Percentiles rank a stretch among this genome's conserved stretches.
phyloP scores from a whole-genome alignment of 768 basidiomycete species.

The Leucocoprinus leucothites region DNA sequence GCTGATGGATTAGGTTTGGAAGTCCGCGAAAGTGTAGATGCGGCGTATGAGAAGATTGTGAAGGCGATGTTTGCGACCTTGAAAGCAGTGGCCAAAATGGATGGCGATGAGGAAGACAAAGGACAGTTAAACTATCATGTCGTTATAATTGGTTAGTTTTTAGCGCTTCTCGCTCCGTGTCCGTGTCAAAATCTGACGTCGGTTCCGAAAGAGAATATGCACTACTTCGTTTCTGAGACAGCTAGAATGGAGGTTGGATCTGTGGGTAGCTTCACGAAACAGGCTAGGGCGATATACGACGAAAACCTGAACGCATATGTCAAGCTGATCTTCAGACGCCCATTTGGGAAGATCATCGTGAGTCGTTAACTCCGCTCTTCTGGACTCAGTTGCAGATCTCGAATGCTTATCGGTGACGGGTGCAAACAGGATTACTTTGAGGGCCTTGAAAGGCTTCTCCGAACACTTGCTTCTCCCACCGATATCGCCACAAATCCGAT shows the following conservation, averaged over 20 bases:
- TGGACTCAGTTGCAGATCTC: neutral
- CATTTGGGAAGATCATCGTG: conserved; percentile 85
- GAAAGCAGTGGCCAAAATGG: conserved; percentile 95
- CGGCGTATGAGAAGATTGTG: conserved; percentile 85
- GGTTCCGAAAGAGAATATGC: conserved; percentile 82
- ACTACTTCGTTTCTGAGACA: conserved; percentile 85
- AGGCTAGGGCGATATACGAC: conserved; percentile 82
- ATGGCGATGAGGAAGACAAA: conserved; percentile 92
- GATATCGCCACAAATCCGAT: conserved; percentile 74
- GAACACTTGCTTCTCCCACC: conserved; percentile 41
- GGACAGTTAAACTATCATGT: conserved; percentile 97
- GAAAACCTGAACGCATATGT: conserved; percentile 88
- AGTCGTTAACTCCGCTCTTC: conserved; percentile 23
- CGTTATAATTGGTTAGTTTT: conserved; percentile 79
- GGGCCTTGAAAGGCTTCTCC: conserved; percentile 83
- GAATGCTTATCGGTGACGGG: neutral
- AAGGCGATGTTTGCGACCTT: conserved; percentile 89
- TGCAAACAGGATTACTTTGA: conserved; percentile 87
- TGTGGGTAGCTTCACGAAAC: conserved; percentile 57
- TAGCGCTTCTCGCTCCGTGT: neutral
- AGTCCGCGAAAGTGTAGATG: conserved; percentile 73
- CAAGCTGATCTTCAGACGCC: conserved; percentile 80
- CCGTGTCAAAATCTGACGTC: neutral
- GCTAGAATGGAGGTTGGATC: conserved; percentile 66
- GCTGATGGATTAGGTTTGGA: conserved; percentile 71